Percentiles rank a stretch among this genome's conserved stretches.
phyloP scores from a whole-genome alignment of 2,329 filamentous ascomycete genomes.

The Verticillium nonalfalfae region DNA sequence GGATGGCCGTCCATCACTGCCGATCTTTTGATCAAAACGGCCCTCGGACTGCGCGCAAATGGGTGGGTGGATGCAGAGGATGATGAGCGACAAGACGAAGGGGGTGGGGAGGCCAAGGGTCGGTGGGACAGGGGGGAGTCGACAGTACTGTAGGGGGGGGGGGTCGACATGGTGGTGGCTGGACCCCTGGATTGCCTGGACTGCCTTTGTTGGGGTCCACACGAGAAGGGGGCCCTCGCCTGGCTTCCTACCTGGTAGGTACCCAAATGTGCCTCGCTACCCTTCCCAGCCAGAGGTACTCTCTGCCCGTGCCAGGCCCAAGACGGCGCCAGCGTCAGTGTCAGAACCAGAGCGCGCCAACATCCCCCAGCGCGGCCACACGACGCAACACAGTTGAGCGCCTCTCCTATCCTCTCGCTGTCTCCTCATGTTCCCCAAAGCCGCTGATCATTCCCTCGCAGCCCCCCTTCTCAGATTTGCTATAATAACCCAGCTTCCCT shows the following conservation, averaged over 20 bases:
- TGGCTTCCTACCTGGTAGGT: too few relatives aligned
- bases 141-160: background rate
- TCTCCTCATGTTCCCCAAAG: background rate
- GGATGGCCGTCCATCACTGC: slow-evolving; percentile 10
- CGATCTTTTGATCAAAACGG: slow-evolving; percentile 5
- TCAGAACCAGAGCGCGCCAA: background rate
- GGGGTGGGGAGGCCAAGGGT: slow-evolving; percentile 1
- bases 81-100: background rate
- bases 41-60: background rate
- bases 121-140: background rate
- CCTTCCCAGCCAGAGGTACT: background rate
- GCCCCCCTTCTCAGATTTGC: background rate
- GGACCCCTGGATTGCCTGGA: background rate
- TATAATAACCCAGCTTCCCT: slow-evolving; percentile 11
- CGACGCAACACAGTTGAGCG: too few relatives aligned
- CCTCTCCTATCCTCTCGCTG: background rate
- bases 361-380: background rate
- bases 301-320: background rate
- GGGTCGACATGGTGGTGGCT: background rate
- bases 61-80: background rate
- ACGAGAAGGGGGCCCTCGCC: background rate
- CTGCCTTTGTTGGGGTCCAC: background rate
- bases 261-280: too few relatives aligned
- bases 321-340: background rate
- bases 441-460: too few relatives aligned